Percentiles rank a stretch among this genome's conserved stretches.
phyloP scores from a whole-genome alignment of 148 eudicot genomes.

The Rhododendron henanense region DNA sequence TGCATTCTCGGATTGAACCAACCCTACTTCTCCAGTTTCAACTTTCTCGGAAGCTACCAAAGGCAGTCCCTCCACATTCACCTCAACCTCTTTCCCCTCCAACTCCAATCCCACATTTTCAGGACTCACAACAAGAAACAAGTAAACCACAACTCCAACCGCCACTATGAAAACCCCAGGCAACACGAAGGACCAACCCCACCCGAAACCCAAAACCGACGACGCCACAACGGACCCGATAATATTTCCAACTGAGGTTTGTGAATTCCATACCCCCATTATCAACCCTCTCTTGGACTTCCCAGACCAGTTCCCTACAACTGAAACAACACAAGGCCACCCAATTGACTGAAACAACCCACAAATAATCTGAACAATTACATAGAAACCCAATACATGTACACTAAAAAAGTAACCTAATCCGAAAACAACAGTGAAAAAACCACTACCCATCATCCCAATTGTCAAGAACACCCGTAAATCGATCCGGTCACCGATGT shows the following conservation, averaged over 20 bases:
- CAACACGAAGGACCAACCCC: slow-evolving; percentile 96
- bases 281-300: slow-evolving; percentile 78
- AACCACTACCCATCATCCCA: slow-evolving; percentile 85
- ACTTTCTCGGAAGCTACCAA: slow-evolving; percentile 36
- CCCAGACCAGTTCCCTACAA: slow-evolving; percentile 90
- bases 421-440: slow-evolving; percentile 65
- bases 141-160: slow-evolving; percentile 45
- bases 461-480: slow-evolving; percentile 54
- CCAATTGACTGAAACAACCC: slow-evolving; percentile 91
- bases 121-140: slow-evolving; percentile 77
- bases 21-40: slow-evolving; percentile 36
- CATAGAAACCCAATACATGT: slow-evolving; percentile 53
- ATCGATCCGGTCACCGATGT: slow-evolving; percentile 72
- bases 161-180: slow-evolving; percentile 64
- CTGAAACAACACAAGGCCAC: slow-evolving; percentile 94
- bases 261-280: slow-evolving; percentile 93
- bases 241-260: slow-evolving; percentile 87
- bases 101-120: slow-evolving; percentile 47
- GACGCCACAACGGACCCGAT: slow-evolving; percentile 83
- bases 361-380: slow-evolving; percentile 60
- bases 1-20: slow-evolving; percentile 27
- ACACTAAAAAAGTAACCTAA: slow-evolving; percentile 63
- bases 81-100: slow-evolving; percentile 43
- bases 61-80: slow-evolving; percentile 43
- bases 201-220: slow-evolving; percentile 65